Base-by-base conservation (phyloP, 495 filamentous ascomycete species). In the Aspergillus panamensis region DNA sequence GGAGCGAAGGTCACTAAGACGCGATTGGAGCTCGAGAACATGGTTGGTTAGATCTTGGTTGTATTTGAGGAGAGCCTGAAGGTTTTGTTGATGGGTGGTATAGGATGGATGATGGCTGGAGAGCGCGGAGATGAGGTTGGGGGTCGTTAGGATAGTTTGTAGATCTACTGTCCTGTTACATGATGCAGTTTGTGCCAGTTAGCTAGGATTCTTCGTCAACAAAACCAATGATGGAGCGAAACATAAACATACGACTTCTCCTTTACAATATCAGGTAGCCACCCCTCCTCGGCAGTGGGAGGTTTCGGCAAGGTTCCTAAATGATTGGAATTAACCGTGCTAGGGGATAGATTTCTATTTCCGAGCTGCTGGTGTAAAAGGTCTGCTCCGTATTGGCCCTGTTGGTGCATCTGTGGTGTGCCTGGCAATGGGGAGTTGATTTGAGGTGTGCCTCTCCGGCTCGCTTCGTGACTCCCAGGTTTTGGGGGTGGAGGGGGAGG, bases 401-500 rank as follows among this genome's bases (percentile, higher is more conserved):
- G 53, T 31, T 69, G 61, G 48, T 56, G 67, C 44, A 61, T 54
- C 51, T 72, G 74, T 57, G 70, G 66, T 60, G 72, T 62, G 2
- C 64, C 42, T 42, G 73, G 65, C 48, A 65, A 54, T 42, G 73
- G 63, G 39, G 70, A 60, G 50, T 59, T 66, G 57, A 69, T 69
- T 54, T 76, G 76, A 16, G 77, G 85, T 48, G 86, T 91, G 58
- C 82, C 82, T 57, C 85, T 74, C 57, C 86, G 84, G 66, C 85
- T 89, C 31, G 80, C 75, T 59, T 90, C 86, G 60, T 87, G 86
- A 66, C 80, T 84, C 55, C 71, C 80, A 8, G 87, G 87, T 63
- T 91, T 91, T 1, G 88, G 88, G 4, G 88, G 88, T 37, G 86
- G 87, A 8, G 83, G 78, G 1, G 88, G 87, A 8, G 88, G 87